Evolutionary conservation across 1,284 basidiomycete genomes (phyloP).

Genomic region (Cystobasidium pallidum): DNA sequence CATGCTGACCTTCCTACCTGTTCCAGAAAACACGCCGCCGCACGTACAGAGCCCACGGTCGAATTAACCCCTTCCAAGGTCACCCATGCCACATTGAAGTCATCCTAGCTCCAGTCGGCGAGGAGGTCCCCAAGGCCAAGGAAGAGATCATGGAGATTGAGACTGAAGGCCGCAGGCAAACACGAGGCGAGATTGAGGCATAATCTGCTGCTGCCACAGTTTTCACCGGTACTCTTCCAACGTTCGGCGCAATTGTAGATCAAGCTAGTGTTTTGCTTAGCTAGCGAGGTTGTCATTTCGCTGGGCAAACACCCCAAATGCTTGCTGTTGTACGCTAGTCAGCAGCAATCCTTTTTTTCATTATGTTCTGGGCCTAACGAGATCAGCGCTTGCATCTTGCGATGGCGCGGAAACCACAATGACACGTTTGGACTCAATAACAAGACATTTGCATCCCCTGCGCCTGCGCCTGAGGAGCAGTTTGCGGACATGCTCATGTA

Average conservation of each 20-base stretch:
- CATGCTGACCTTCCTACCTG: not conserved
- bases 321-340: constrained; percentile 18
- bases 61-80: constrained; percentile 88
- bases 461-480: no score
- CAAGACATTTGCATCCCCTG: no score
- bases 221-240: not conserved
- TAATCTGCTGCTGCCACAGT: constrained; percentile 5
- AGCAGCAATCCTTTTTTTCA: constrained; percentile 18
- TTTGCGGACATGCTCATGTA: no score
- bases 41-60: constrained; percentile 98
- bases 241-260: not conserved
- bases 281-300: constrained; percentile 8
- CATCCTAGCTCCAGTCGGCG: constrained; percentile 76
- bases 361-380: not conserved
- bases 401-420: no score
- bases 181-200: constrained; percentile 40
- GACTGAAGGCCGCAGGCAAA: constrained; percentile 32
- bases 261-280: constrained; percentile 29
- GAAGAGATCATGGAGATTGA: constrained; percentile 59
- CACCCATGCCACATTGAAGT: constrained; percentile 95
- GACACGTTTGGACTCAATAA: no score
- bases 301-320: not conserved
- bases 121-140: constrained; percentile 85
- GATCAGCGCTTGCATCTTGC: no score
- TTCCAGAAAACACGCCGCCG: constrained; percentile 95